phyloP scores from a whole-genome alignment of 495 filamentous ascomycete genomes.

The Chaetomidium leptoderma region DNA sequence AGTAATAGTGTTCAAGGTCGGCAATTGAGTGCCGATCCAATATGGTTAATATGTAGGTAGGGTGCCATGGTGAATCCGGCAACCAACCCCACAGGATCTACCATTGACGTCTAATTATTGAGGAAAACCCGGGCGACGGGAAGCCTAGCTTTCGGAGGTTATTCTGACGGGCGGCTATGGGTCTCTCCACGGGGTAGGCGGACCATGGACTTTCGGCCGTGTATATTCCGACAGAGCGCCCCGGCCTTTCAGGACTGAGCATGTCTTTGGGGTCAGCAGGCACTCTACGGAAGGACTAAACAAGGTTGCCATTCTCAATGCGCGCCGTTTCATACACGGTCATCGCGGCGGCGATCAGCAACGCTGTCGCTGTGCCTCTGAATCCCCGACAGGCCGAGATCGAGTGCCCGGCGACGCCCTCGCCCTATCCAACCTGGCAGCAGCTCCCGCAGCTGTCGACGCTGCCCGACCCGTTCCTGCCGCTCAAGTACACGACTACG shows the following conservation, averaged over 20 bases:
- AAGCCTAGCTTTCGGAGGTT: conserved; percentile 2
- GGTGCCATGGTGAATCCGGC: not conserved
- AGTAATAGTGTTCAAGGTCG: not conserved
- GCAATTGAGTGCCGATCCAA: conserved; percentile 11
- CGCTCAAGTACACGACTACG: conserved; percentile 42
- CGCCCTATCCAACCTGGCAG: conserved; percentile 40
- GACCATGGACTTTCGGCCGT: not conserved
- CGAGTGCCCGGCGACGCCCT: conserved; percentile 36
- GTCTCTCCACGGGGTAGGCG: not conserved
- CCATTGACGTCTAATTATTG: not conserved
- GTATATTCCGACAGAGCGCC: not conserved
- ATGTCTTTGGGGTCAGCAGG: not conserved
- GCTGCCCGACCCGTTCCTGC: conserved; percentile 49
- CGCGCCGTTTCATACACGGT: not conserved
- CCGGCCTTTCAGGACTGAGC: not conserved
- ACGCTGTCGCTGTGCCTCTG: not conserved
- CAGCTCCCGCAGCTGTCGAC: conserved; percentile 40
- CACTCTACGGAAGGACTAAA: not conserved
- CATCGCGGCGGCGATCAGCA: not conserved
- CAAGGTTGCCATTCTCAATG: not conserved
- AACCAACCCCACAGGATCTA: conserved; percentile 9
- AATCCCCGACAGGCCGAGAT: conserved; percentile 11
- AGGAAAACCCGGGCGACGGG: conserved; percentile 14
- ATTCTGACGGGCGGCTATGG: not conserved
- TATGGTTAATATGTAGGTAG: conserved; percentile 14